Base-by-base conservation (phyloP, 139 green algal species). In the Yamagishiella unicocca region DNA sequence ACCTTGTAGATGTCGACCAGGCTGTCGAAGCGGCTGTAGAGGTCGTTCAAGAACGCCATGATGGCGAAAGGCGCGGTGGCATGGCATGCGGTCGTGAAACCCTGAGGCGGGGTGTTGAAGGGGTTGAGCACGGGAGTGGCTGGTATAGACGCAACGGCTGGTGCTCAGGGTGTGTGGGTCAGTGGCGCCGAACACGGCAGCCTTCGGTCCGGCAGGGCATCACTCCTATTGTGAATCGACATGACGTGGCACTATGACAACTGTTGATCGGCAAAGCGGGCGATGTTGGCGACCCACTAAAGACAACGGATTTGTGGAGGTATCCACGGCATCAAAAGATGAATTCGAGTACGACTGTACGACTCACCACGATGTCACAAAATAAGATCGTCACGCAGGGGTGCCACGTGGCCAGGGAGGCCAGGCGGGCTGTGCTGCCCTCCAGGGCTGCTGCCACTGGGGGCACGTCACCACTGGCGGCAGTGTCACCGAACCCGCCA, bases 1-100 rank as follows among this genome's bases (percentile, higher is more conserved):
- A 82, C 46, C 55, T 71, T 83, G 55, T 83, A 83, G 37, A 83
- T 71, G 54, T 83, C 76, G 6, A 71, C 54, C 33, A 83, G 53
- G 27, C 45, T 27, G 76, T 83, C 76, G 54, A 83, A 83, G 6
- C 54, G 50, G 76, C 35, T 55, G 76, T 83, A 83, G 27, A 83
- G 53, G 1, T 53, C 21, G 40, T 85, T 85, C 37, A 85, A 58
- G 78, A 85, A 85, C 14, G 38, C 17, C 78, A 85, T 85, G 29
- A 85, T 58, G 12, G 27, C 43, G 29, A 75, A 45, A 5, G 78
- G 78, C 0, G 58, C 45, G 58, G 61, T 35, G 10, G 58, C 37
- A 29, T 19, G 7, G 78, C 78, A 85, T 10, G 67, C 46, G 58
- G 9, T n/a, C 4, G 78, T 85, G 78, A 85, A 85, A n/a, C 78